Evolutionary conservation across 2,329 filamentous ascomycete species (phyloP), one percentile per base, ranked within the genome.

Genomic region (Sporothrix phasma): DNA sequence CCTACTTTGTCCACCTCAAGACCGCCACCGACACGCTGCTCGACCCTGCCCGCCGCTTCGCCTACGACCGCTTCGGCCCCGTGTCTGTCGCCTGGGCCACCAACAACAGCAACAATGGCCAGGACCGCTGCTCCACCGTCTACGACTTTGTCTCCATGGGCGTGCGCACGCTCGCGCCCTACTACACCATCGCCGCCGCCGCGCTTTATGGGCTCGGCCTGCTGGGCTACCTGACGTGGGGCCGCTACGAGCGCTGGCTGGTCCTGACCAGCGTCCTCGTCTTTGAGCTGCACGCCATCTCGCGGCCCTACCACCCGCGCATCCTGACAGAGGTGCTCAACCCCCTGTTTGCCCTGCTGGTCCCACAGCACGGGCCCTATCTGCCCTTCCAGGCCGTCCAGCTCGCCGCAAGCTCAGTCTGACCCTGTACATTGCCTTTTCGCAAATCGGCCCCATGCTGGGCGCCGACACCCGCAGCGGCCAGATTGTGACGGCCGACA

Each of bases 51-150:
- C 86, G 84, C 71, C 83, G 91, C 64, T 96, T 94, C 73, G 92
- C 90, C 7, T 97, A 97, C 76, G 91, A 96, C 73, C 86, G 91
- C 56, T 92, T 96, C 73, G 92, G 92, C 0, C 87, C 90, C 0
- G 84, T 85, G 31, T 81, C 92, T 22, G 74, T 88, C 13, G 73
- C 74, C 8, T 93, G 88, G 87, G 78, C 82, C 41, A 34, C 54
- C 59, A 51, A 26, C 60, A 19, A 29, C n/a, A 45, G 43, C 53
- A 34, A 46, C 41, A 41, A 43, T 19, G 61, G 49, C 8, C 29
- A 29, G 19, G 37, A 22, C 26, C 79, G 83, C 68, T 88, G 85
- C 75, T 77, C 81, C 62, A 90, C 88, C 0, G 77, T 89, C 64
- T 82, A 82, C 66, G 92, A 96, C 73, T 96, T 84, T 73, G 79